Conservation (phyloP, 345 rosid genomes). For the Brassica napus region Da-Ae NC_063449.1:5064501-5065000, state of each 20-base stretch:
- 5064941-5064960: slow-evolving; percentile 94
- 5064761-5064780: slow-evolving; percentile 8
- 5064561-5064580: too few relatives aligned
- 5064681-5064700: slow-evolving; percentile 30
- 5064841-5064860: background rate
- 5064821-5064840: background rate
- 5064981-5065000: slow-evolving; percentile 70
- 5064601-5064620: too few relatives aligned
- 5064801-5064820: background rate
- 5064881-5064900: slow-evolving; percentile 98
- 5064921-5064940: slow-evolving; percentile 86
- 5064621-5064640: too few relatives aligned
- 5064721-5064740: background rate
- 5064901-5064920: slow-evolving; percentile 81
- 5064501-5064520: slow-evolving; percentile 60
- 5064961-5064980: slow-evolving; percentile 81
- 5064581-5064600: too few relatives aligned
- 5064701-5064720: slow-evolving; percentile 22
- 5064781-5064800: background rate
- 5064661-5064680: too few relatives aligned
- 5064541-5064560: slow-evolving; percentile 40
- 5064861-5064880: slow-evolving; percentile 47
- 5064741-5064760: slow-evolving; percentile 18
- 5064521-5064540: slow-evolving; percentile 96
- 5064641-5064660: too few relatives aligned